Conservation (phyloP, 2,329 filamentous ascomycete genomes). For the Diplodia seriata region DNA sequence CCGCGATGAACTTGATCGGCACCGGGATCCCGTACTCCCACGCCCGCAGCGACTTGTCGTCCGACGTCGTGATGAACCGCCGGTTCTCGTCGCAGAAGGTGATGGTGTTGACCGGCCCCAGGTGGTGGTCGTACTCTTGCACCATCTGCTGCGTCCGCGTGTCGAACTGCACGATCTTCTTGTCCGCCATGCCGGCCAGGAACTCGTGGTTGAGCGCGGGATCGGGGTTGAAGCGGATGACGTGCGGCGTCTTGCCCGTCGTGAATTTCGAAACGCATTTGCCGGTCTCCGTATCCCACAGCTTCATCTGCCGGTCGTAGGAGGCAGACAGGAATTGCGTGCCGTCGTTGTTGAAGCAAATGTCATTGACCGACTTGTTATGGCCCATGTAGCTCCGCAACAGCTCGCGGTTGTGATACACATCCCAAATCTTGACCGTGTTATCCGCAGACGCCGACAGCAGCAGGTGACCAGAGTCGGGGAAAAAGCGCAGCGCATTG, state of each 20-base stretch:
- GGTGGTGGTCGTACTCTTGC: conserved; percentile 97
- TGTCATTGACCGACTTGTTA: conserved; percentile 85
- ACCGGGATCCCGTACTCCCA: conserved; percentile 99
- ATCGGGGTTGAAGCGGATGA: conserved; percentile 89
- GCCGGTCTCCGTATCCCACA: conserved; percentile 98
- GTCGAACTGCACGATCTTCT: conserved; percentile 98
- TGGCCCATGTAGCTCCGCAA: conserved; percentile 92
- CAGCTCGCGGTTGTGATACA: conserved; percentile 87
- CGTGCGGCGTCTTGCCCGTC: conserved; percentile 93
- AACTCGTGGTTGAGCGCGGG: conserved; percentile 83
- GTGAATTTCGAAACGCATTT: conserved; percentile 86
- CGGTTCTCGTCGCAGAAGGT: conserved; percentile 94
- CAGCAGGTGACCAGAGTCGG: conserved; percentile 82
- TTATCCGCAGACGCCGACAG: conserved; percentile 89
- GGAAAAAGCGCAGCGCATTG: conserved; percentile 89
- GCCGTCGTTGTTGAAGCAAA: conserved; percentile 83
- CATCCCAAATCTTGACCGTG: conserved; percentile 93
- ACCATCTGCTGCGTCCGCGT: conserved; percentile 81
- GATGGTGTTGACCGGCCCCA: conserved; percentile 97
- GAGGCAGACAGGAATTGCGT: conserved; percentile 88
- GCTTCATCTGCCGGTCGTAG: conserved; percentile 94
- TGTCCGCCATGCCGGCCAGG: conserved; percentile 95
- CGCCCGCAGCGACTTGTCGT: conserved; percentile 93
- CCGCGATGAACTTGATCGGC: conserved; percentile 97
- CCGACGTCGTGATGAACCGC: conserved; percentile 96